Percentiles rank a stretch among this genome's conserved stretches.
Conservation (phyloP, 768 basidiomycete genomes). For the Scleroderma bovista region DNA sequence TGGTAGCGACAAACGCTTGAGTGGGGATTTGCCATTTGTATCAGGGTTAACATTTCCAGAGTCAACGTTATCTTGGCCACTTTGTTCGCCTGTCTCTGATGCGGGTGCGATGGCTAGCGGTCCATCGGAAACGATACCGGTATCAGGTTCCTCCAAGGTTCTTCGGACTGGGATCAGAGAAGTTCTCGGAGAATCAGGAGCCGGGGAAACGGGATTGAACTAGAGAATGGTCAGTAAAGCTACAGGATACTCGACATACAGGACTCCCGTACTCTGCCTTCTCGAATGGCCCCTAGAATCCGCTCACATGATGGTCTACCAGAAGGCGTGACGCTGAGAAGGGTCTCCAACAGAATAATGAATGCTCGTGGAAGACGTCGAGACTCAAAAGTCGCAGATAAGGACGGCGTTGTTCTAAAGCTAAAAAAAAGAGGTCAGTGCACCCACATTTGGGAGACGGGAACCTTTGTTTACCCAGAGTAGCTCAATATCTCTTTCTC, state of each 20-base stretch:
- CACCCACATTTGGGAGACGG: not conserved
- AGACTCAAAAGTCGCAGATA: slow-evolving; percentile 56
- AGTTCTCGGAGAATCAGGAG: slow-evolving; percentile 5
- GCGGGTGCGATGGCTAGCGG: slow-evolving; percentile 15
- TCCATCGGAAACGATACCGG: slow-evolving; percentile 7
- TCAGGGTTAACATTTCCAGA: not conserved
- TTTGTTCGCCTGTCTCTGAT: slow-evolving; percentile 4
- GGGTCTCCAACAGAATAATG: slow-evolving; percentile 64
- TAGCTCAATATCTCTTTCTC: slow-evolving; percentile 72
- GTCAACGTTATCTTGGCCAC: not conserved
- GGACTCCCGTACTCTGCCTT: slow-evolving; percentile 70
- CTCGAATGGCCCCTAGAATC: slow-evolving; percentile 60
- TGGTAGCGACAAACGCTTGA: slow-evolving; percentile 13
- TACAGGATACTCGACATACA: not conserved
- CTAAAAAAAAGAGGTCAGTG: slow-evolving; percentile 24
- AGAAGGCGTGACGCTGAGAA: slow-evolving; percentile 57
- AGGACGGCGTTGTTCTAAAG: slow-evolving; percentile 45
- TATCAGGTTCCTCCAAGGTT: slow-evolving; percentile 6
- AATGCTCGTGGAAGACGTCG: slow-evolving; percentile 70
- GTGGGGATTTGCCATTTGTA: slow-evolving; percentile 9
- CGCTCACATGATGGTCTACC: slow-evolving; percentile 69
- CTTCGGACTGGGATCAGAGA: slow-evolving; percentile 21
- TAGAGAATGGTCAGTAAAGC: slow-evolving; percentile 10
- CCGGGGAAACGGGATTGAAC: slow-evolving; percentile 23
- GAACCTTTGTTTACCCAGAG: slow-evolving; percentile 48